Evolutionary conservation across 257 asterid genomes (phyloP).

Genomic region (Capsicum chinense): DNA sequence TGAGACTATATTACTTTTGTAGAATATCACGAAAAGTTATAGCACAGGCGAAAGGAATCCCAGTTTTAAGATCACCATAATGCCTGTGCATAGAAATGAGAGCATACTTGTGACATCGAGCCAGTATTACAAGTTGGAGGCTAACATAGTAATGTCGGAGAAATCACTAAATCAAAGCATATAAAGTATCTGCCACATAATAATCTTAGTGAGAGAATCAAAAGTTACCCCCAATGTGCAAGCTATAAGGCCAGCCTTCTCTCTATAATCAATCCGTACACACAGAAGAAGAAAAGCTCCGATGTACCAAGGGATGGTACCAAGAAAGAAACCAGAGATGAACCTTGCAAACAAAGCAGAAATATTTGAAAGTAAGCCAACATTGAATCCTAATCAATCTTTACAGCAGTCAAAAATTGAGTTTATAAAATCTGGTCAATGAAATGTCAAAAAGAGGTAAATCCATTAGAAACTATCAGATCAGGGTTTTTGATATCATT

Average conservation of each 20-base stretch:
- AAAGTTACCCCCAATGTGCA: constrained; percentile 84
- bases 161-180: not conserved
- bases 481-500: not conserved
- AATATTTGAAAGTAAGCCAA: not conserved
- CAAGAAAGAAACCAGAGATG: constrained; percentile 79
- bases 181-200: not conserved
- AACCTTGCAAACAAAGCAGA: constrained; percentile 56
- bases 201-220: not conserved
- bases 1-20: not conserved
- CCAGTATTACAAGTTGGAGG: not conserved
- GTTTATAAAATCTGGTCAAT: not conserved
- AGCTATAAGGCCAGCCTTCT: constrained; percentile 88
- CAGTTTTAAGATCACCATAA: not conserved
- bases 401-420: not conserved
- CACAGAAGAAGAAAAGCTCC: constrained; percentile 83
- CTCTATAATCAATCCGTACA: constrained; percentile 85
- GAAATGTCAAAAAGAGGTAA: not conserved
- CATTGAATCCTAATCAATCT: not conserved
- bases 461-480: not conserved
- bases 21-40: not conserved
- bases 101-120: constrained; percentile 11
- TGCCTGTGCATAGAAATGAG: not conserved
- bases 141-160: not conserved
- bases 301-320: constrained; percentile 90
- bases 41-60: not conserved